These are phyloP conservation scores for Leccinum holopus DNA, from an alignment of 1,284 basidiomycete genomes.

Conservation along the genomic window DNA sequence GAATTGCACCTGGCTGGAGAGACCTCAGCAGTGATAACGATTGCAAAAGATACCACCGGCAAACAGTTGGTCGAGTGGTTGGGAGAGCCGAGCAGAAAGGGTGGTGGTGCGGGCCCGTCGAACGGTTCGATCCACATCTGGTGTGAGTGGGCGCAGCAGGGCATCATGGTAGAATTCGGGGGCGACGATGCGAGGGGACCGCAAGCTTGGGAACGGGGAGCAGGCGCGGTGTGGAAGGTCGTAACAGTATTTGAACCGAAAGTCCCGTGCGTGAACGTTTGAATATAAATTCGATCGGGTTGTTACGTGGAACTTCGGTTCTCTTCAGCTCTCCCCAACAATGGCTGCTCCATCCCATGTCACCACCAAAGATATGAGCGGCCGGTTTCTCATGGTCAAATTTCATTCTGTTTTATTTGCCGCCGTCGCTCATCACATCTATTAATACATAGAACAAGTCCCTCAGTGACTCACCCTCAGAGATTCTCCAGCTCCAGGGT, in stretches of 20 bases:
- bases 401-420: neutral
- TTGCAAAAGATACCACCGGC: conserved; percentile 59
- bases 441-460: conserved; percentile 29
- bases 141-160: conserved; percentile 85
- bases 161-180: conserved; percentile 81
- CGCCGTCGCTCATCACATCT: conserved; percentile 3
- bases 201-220: conserved; percentile 82
- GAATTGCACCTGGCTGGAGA: conserved; percentile 42
- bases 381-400: conserved; percentile 44
- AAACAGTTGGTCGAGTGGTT: conserved; percentile 71
- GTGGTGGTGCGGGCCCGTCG: conserved; percentile 78
- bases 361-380: conserved; percentile 45
- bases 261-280: conserved; percentile 5
- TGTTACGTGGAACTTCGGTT: neutral
- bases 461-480: conserved; percentile 45
- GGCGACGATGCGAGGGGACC: conserved; percentile 73
- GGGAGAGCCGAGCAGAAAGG: conserved; percentile 85
- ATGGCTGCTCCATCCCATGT: conserved; percentile 52
- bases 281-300: conserved; percentile 12
- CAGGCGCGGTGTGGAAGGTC: conserved; percentile 74
- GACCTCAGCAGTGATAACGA: conserved; percentile 43
- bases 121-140: conserved; percentile 86
- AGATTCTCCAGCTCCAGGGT: conserved; percentile 51
- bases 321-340: neutral
- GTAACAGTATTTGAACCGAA: conserved; percentile 61